Base-by-base conservation (phyloP, 805 yeast species). In the Candida sakaeoensis region DNA sequence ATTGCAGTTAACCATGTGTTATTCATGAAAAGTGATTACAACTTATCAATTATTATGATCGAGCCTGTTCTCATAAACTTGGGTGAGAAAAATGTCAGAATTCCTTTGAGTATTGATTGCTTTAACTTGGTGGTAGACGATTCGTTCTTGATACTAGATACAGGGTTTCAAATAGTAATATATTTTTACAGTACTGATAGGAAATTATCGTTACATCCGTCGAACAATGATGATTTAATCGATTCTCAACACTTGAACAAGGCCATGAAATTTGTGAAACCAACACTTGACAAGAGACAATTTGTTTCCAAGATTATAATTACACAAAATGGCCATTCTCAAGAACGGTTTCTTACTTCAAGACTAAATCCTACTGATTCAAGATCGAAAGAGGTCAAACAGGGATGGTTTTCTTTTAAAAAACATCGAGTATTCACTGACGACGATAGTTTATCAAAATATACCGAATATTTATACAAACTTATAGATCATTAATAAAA, bases 1-100 rank as follows among this genome's bases (percentile, higher is more conserved):
- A 65, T 73, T n/a, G 68, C 73, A 10, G 59, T 46, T 43, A 57
- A 65, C 42, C 70, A 67, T 42, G 55, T 57, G 33, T 50, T 59
- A 54, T 63, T 64, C 30, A 39, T 56, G 34, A 52, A 44, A 30
- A 37, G 53, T 18, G 40, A 47, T 6, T 32, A 42, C 10, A 45
- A 49, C 3, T 37, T 37, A 5, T 54, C 69, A 1, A 32, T 50
- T 14, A 40, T 40, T 7, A 54, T 55, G 35, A 60, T 68, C 23
- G 46, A 49, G 26, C 74, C 74, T 1, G 41, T 37, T n/a, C 41
- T 65, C n/a, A 58, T 51, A 42, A 41, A 44, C 15, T 19, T 51
- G 8, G 22, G 7, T 4, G 26, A 40, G 15, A 45, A 30, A 5
- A 15, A 16, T 3, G 36, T 39, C 9, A 18, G 15, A 6, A 15